These are phyloP conservation scores for Cudoniella acicularis DNA, from an alignment of 495 filamentous ascomycete species.

Conservation along the genomic window DNA sequence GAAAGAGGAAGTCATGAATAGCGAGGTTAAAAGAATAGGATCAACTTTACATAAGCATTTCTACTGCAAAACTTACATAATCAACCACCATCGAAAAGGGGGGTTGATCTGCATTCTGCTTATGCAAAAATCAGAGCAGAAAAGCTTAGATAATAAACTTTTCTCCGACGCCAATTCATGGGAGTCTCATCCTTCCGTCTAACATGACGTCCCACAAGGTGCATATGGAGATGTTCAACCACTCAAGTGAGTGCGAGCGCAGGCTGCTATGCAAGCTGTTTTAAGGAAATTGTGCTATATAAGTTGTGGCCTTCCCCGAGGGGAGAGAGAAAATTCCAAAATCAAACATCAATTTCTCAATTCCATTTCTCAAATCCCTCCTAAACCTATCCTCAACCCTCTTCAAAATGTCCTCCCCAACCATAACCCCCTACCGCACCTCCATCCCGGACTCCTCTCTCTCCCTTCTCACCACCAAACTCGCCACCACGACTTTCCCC, in stretches of 20 bases:
- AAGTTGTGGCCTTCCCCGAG: too few species aligned
- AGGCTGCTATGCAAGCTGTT: too few species aligned
- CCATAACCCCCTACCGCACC: conserved; percentile 36
- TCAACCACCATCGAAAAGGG: background rate
- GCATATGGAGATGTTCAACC: background rate
- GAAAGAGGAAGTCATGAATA: too few species aligned
- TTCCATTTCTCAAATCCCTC: too few species aligned
- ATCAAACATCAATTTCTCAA: too few species aligned
- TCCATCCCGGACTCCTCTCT: conserved; percentile 35
- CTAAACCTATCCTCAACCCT: too few species aligned
- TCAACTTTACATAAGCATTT: background rate
- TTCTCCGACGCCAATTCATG: background rate
- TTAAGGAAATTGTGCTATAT: too few species aligned
- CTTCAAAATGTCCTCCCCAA: too few species aligned
- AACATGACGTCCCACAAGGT: background rate
- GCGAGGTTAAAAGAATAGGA: background rate
- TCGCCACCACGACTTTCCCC: conserved; percentile 36
- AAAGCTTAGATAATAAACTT: background rate
- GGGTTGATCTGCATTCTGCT: too few species aligned
- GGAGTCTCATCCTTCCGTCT: background rate
- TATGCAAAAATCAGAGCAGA: too few species aligned
- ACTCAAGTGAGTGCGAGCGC: background rate
- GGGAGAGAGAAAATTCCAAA: too few species aligned
- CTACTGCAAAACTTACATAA: background rate
- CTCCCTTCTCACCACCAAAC: conserved; percentile 32